Evolutionary conservation across 164 flowering plant species (phyloP).

Genomic region (Kingdonia uniflora): DNA sequence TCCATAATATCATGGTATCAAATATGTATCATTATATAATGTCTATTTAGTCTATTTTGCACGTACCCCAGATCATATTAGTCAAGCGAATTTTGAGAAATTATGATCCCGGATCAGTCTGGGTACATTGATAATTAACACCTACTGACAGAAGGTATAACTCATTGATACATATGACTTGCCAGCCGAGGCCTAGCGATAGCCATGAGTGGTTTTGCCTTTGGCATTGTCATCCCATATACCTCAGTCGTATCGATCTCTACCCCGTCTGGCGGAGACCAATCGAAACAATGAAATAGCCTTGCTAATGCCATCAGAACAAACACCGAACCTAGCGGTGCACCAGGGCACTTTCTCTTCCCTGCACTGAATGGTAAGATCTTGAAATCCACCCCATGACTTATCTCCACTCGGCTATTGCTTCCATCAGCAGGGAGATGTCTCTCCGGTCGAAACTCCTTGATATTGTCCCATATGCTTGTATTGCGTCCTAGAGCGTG

Average conservation of each 20-base stretch:
- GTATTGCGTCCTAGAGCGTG: constrained; percentile 77
- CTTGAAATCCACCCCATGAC: constrained; percentile 82
- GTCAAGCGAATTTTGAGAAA: too few species aligned
- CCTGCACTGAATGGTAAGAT: constrained; percentile 89
- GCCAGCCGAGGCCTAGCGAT: constrained; percentile 62
- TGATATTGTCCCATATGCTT: constrained; percentile 48
- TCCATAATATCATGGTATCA: too few species aligned
- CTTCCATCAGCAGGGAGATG: constrained; percentile 47
- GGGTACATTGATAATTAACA: too few species aligned
- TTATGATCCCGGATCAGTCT: too few species aligned
- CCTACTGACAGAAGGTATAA: too few species aligned
- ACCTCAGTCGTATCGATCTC: constrained; percentile 68
- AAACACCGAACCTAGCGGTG: constrained; percentile 70
- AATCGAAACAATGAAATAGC: constrained; percentile 72
- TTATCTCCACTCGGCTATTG: constrained; percentile 63
- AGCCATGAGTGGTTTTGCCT: constrained; percentile 57
- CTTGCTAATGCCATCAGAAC: constrained; percentile 82
- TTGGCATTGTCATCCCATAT: constrained; percentile 98
- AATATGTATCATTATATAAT: too few species aligned
- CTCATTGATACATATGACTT: constrained; percentile 32
- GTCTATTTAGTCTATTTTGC: too few species aligned
- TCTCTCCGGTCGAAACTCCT: constrained; percentile 73
- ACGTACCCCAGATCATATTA: too few species aligned
- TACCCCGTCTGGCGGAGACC: constrained; percentile 53
- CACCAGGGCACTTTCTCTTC: constrained; percentile 91